Conservation (phyloP, 2,329 filamentous ascomycete species). For the Hysterium pulicare region DNA sequence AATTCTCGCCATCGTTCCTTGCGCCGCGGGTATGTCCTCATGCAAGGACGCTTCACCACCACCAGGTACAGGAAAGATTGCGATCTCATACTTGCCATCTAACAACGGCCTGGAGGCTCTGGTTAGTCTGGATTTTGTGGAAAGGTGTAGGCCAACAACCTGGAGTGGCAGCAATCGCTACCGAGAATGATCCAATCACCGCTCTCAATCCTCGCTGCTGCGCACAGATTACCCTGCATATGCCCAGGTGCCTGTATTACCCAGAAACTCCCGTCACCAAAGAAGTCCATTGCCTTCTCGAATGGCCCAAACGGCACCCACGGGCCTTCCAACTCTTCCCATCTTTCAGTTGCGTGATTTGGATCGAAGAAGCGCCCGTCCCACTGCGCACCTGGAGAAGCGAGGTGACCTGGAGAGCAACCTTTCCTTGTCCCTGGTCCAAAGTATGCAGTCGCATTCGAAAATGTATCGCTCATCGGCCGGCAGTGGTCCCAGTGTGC, state of each 20-base stretch:
- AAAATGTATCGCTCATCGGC: conserved; percentile 25
- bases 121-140: conserved; percentile 1
- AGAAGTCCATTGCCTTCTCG: conserved; percentile 34
- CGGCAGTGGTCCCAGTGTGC: conserved; percentile 34
- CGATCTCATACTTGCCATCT: conserved; percentile 25
- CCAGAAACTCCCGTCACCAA: conserved; percentile 40
- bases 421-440: conserved; percentile 25
- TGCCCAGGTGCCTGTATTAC: conserved; percentile 37
- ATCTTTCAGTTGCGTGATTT: conserved; percentile 22
- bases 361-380: conserved; percentile 34
- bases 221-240: conserved; percentile 39
- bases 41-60: conserved; percentile 24
- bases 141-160: too few relatives aligned
- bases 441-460: conserved; percentile 28
- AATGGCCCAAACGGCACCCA: conserved; percentile 36
- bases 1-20: conserved; percentile 25
- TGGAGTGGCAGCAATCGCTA: conserved; percentile 34
- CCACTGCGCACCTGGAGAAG: conserved; percentile 24
- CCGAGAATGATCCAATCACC: conserved; percentile 32
- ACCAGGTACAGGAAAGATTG: conserved; percentile 22
- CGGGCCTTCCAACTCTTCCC: conserved; percentile 23
- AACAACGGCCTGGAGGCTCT: conserved; percentile 19
- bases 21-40: conserved; percentile 22
- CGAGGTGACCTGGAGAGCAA: conserved; percentile 30
- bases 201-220: conserved; percentile 20